Percentiles rank a stretch among this genome's conserved stretches.
Conservation (phyloP, 148 eudicot genomes). For the Polygonum maritimum region DNA sequence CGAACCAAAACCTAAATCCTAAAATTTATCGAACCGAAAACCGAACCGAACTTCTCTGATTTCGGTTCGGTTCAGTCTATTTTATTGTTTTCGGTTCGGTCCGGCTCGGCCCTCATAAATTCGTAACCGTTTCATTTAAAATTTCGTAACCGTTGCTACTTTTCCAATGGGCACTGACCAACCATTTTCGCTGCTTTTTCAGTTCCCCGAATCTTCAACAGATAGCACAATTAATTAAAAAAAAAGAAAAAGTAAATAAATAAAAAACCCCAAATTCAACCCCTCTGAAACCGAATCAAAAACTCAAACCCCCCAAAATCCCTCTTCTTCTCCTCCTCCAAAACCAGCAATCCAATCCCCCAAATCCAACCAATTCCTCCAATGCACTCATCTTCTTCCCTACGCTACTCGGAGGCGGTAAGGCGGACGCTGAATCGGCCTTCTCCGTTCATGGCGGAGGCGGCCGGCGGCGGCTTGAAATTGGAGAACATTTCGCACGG, state of each 20-base stretch:
- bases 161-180: not conserved
- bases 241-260: not conserved
- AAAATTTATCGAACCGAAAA: too few relatives aligned
- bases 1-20: too few relatives aligned
- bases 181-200: not conserved
- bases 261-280: not conserved
- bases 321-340: not conserved
- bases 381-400: constrained; percentile 65
- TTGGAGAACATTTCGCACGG: constrained; percentile 77
- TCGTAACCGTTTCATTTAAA: not conserved
- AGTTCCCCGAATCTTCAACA: not conserved
- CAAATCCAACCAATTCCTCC: constrained; percentile 5
- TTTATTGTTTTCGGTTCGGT: too few relatives aligned
- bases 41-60: too few relatives aligned
- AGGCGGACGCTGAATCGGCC: constrained; percentile 39
- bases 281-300: not conserved
- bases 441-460: constrained; percentile 49
- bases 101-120: too few relatives aligned
- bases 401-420: constrained; percentile 41
- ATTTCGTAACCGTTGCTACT: not conserved
- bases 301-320: not conserved
- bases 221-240: not conserved
- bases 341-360: not conserved
- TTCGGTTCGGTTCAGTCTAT: too few relatives aligned
- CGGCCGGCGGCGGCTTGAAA: constrained; percentile 32